A percentile compares a stretch with the other conserved stretches of the same genome.
phyloP scores from a whole-genome alignment of 257 asterid species.

The Solanum chilense region DNA sequence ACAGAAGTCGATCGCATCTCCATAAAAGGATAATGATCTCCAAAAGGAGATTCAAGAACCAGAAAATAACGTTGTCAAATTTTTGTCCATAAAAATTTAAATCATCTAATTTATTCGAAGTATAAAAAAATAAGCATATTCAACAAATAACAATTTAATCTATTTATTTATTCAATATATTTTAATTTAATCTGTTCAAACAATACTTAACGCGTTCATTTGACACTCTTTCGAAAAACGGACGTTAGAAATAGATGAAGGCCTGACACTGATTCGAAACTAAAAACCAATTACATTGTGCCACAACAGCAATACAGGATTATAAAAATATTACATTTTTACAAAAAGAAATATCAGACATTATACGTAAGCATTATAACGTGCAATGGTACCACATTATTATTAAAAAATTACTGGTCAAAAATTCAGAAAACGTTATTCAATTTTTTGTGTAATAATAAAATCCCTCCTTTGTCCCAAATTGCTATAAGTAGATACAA shows the following conservation, averaged over 20 bases:
- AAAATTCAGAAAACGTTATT: background rate
- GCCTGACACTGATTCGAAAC: background rate
- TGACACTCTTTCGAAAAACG: background rate
- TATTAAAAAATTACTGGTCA: conserved; percentile 34
- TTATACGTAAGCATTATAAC: conserved; percentile 44
- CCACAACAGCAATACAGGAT: conserved; percentile 5
- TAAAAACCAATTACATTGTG: background rate
- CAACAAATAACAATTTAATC: background rate
- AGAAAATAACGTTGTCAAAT: background rate
- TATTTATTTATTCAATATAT: background rate
- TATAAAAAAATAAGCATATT: too few relatives aligned
- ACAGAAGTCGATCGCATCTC: conserved; percentile 12
- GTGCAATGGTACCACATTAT: conserved; percentile 42
- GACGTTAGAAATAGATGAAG: background rate
- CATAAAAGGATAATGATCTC: conserved; percentile 14
- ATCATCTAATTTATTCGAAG: background rate
- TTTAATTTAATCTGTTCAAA: background rate
- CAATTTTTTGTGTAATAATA: background rate
- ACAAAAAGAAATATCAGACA: conserved; percentile 20
- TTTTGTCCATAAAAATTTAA: background rate
- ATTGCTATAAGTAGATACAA: conserved; percentile 38
- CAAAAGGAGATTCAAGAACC: conserved; percentile 5
- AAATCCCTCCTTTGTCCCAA: conserved; percentile 8
- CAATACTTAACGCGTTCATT: background rate
- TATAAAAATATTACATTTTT: background rate